Evolutionary conservation across 2,329 filamentous ascomycete species (phyloP), one percentile per base, ranked within the genome.

Genomic region (Rutstroemia sydowiana): DNA sequence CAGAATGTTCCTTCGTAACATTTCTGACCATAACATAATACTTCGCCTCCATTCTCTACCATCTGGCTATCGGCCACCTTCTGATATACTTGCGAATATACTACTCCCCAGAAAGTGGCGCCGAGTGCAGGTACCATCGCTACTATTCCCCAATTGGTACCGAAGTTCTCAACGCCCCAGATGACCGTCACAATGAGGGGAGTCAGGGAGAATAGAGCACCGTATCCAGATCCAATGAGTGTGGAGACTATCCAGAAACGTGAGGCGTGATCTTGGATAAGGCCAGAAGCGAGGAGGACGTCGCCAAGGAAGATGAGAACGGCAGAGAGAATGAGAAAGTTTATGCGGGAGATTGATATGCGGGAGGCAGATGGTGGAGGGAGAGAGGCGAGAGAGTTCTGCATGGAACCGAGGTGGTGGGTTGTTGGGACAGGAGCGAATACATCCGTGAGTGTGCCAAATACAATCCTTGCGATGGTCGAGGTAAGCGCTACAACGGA

Each of bases 161-260:
- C 93, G 66, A 98, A 97, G 67, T 97, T 98, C 73, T 97, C 91
- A 0, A 95, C 90, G 23, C 93, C 93, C 93, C 93, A 98, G 42
- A 98, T 92, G 9, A 96, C 90, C n/a, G 85, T 89, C 60, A 96
- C 86, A 52, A 97, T 88, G 58, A 97, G 91, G 2, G 93, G 93
- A 0, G 87, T 87, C 5, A 97, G 77, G 44, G 82, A 87, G 73
- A 97, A 98, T 20, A 91, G 81, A 30, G 91, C 91, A 41, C 93
- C 93, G 65, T 98, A 97, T 41, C 93, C 93, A 1, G 90, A 84
- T 6, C 93, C 93, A 6, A 98, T 82, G 1, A 91, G 76, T 0
- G 85, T 81, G 0, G 89, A 95, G 8, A 95, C 87, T 44, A 92
- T 70, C 78, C 90, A 92, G 72, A 97, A 95, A 32, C 88, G 79